Evolutionary conservation across 371 early-diverging fungal genomes (phyloP), one percentile per base, ranked within the genome.

Genomic region (Dichotomocladium elegans): DNA sequence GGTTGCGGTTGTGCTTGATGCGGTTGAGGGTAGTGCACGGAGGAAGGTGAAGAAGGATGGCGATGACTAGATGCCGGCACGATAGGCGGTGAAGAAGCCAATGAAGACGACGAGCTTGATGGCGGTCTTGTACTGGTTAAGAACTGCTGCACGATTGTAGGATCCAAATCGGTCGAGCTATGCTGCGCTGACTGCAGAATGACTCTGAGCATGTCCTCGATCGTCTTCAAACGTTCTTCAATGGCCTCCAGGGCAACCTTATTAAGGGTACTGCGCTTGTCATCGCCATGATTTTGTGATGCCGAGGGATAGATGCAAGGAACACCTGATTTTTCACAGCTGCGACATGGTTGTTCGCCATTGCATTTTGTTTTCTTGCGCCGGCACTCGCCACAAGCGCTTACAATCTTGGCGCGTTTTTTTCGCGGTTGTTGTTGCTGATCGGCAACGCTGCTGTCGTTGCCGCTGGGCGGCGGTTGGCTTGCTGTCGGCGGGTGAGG

Each of bases 391-490:
- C 70, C 58, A 46, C 80, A 80, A 2, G 85, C 85, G 41, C 81
- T 84, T 15, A 81, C 73, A 31, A 84, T 82, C 55, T 82, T 82
- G 34, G 77, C 81, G 54, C 82, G 77, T 56, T 84, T 84, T 53
- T 61, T 68, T 44, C 68, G 72, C 35, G 70, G 70, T 17, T 59
- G 48, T 29, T 52, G 42, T 42, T 28, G 17, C 57, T 11, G 53
- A 14, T 48, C 45, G n/a, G 28, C 45, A 24, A 21, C 42, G 4
- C 42, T 25, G 27, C 4, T 47, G 46, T 10, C 31, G 46, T 4
- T 47, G 48, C 15, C 24, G 24, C 4, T 15, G 27, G 41, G 54
- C 12, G 35, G 30, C 12, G 28, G 56, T 15, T 34, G 40, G 10
- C 26, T 22, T 15, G 33, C 31, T 2, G 47, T 19, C 17, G 30